These are phyloP conservation scores for Schizosaccharomyces versatilis DNA, from an alignment of 1,139 yeast species.

Conservation along the genomic window DNA sequence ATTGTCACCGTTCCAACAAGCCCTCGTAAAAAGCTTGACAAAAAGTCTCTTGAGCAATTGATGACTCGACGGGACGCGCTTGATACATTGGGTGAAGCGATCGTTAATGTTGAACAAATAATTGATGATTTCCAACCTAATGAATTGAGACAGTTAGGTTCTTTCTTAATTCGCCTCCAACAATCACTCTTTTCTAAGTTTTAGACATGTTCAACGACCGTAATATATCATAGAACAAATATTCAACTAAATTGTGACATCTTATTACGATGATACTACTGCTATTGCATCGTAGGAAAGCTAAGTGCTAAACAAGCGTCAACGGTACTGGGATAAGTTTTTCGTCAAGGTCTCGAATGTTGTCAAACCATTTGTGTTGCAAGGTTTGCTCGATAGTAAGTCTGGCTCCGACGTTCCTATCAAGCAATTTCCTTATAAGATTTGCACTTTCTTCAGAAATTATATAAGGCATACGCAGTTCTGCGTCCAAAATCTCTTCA, in stretches of 20 bases:
- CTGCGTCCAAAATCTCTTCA: conserved; percentile 77
- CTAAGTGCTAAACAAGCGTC: neutral
- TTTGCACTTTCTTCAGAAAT: conserved; percentile 33
- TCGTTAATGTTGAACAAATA: neutral
- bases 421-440: conserved; percentile 41
- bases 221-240: no score
- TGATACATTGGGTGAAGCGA: neutral
- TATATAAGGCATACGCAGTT: conserved; percentile 42
- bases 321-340: neutral
- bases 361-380: conserved; percentile 44
- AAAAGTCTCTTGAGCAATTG: no score
- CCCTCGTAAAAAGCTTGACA: no score
- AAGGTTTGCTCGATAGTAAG: conserved; percentile 54
- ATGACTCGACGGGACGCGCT: neutral
- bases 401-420: conserved; percentile 38
- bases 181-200: neutral
- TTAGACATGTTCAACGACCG: neutral
- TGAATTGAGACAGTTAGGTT: neutral
- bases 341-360: neutral
- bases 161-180: neutral
- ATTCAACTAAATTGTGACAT: no score
- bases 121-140: neutral
- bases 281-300: no score
- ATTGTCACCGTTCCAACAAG: no score
- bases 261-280: no score